Evolutionary conservation across 1,284 basidiomycete genomes (phyloP), one percentile per base, ranked within the genome.

Genomic region (Boletus sp.): DNA sequence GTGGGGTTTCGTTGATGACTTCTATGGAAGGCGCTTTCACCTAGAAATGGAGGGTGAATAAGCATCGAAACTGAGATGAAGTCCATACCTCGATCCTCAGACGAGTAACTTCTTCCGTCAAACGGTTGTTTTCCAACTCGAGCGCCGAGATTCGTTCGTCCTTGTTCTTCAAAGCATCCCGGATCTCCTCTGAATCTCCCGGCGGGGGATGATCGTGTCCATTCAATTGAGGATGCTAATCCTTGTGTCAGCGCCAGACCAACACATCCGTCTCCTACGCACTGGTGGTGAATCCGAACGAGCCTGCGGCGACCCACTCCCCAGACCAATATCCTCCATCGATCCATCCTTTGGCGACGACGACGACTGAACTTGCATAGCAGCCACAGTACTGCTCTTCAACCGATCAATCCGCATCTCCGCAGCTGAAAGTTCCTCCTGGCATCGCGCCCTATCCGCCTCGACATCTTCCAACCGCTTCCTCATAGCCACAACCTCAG

Each of bases 381-480:
- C 68, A 39, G 68, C 66, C 6, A 86, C 76, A 2, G 81, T 77
- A 49, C 73, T 75, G 64, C 88, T 91, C 58, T 76, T 77, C 43
- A 84, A 62, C 33, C 88, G 77, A 60, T 93, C 91, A 39, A 83
- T 63, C n/a, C 82, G 80, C 54, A 77, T 85, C 68, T 92, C 84
- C 0, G 82, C 78, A 6, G 72, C 69, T 6, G 77, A 61, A 22
- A 93, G 77, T 36, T 82, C 78, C 30, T 76, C 72, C 46, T 77
- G 74, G 49, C 77, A 78, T 47, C 66, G 65, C 44, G 84, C 77
- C 41, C 74, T 79, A 52, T 83, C 74, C 16, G 70, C 65, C 55
- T 81, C 73, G 0, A 75, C 68, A 44, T 84, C 77, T 32, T 75
- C 69, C 38, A 91, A 70, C 61, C 77, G 75, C 22, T 74, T 66